Evolutionary conservation across 495 filamentous ascomycete species (phyloP).

Genomic region (Penicillium tannophilum): DNA sequence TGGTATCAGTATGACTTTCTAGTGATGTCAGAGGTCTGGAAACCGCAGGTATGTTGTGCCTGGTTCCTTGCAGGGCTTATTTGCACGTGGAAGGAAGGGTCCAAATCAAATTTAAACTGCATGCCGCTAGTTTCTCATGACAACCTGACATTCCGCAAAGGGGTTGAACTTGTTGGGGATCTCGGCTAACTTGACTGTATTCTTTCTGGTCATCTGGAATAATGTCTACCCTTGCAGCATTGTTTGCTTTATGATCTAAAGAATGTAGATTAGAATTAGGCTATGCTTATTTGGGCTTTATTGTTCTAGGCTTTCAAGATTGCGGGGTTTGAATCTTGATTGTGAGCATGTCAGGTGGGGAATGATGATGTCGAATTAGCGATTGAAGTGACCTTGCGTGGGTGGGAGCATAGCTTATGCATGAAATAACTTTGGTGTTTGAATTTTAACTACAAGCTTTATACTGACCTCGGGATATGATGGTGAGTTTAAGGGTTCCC

Average conservation of each 20-base stretch:
- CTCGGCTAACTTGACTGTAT: constrained; percentile 20
- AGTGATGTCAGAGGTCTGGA: constrained; percentile 17
- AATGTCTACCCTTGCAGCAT: constrained; percentile 24
- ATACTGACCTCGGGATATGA: too few species aligned
- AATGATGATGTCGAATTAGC: neutral
- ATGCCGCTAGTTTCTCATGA: constrained; percentile 21
- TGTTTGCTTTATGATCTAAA: constrained; percentile 17
- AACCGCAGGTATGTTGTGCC: neutral
- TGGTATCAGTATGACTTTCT: constrained; percentile 53
- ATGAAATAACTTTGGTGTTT: too few species aligned
- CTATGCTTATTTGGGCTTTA: neutral
- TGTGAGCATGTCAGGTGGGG: neutral
- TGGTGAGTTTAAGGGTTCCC: too few species aligned
- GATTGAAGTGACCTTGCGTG: neutral
- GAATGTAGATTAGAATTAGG: constrained; percentile 9
- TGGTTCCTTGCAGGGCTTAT: constrained; percentile 8
- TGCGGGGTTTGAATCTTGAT: neutral
- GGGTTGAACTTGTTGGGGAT: constrained; percentile 11
- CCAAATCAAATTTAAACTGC: constrained; percentile 4
- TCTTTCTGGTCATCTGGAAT: constrained; percentile 17
- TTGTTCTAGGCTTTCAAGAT: neutral
- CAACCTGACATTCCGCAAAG: constrained; percentile 18
- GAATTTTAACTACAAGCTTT: too few species aligned
- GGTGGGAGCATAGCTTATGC: too few species aligned
- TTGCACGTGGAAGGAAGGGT: constrained; percentile 25